Evolutionary conservation across 768 basidiomycete species (phyloP), one percentile per base, ranked within the genome.

Genomic region (Sporobolomyces roseus): DNA sequence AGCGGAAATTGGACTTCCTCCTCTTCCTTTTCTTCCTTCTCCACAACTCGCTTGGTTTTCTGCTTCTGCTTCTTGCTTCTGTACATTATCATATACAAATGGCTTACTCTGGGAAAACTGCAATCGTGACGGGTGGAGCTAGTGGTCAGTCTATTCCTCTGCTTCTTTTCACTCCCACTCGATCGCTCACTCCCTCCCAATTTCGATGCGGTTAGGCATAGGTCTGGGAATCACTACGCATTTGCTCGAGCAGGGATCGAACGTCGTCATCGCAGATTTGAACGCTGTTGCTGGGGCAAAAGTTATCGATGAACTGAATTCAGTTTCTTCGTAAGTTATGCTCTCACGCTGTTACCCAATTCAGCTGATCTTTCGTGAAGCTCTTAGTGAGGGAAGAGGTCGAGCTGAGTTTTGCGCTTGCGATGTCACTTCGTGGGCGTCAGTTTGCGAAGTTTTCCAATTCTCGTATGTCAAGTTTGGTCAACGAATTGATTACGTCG

Each of bases 101-200:
- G 63, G 12, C 62, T 3, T 66, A 71, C 61, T 2, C 33, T 0
- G 29, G 35, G 27, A 71, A 66, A 45, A 46, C 27, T 21, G 70
- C 70, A 0, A 63, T 71, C 56, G 65, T 71, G 5, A 71, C 70
- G 4, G 70, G 70, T 3, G 68, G 35, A 5, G 68, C 68, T 17
- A 48, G 33, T 29, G 67, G 67, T 68, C 14, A 41, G 62, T 27
- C 17, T 6, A 4, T 30, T 19, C 23, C 43, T 14, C 45, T 23
- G 27, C 41, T 19, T 33, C 43, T 14, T 38, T 23, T 45, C 41
- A 49, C 21, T 49, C 58, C 30, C 33, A 25, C 25, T 33, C 13
- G 14, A 4, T 30, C 16, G 21, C 4, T 25, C 13, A 46, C 12
- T 6, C 21, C 13, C 6, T 46, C 38, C 38, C 10, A 46, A 29